Base-by-base conservation (phyloP, 2,329 filamentous ascomycete genomes). In the Sclerotinia spermophila region DNA sequence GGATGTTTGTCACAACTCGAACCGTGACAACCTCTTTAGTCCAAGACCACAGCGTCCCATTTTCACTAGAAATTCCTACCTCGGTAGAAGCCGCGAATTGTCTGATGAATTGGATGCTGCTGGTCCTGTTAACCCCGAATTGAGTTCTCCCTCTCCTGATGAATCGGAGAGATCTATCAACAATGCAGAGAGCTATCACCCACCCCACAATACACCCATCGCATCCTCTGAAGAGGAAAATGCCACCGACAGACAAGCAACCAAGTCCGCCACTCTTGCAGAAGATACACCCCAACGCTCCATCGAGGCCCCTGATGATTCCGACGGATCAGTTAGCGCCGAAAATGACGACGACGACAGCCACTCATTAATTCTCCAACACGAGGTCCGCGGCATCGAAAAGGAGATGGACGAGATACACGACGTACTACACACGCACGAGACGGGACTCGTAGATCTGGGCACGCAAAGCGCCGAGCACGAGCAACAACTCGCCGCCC, bases 401-500 rank as follows among this genome's bases (percentile, higher is more conserved):
- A n/a, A n/a, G n/a, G n/a, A n/a, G n/a, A n/a, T n/a, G n/a, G n/a
- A n/a, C n/a, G n/a, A n/a, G n/a, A n/a, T n/a, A n/a, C n/a, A n/a
- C n/a, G n/a, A n/a, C n/a, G n/a, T n/a, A n/a, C n/a, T n/a, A n/a
- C n/a, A n/a, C n/a, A n/a, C n/a, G n/a, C n/a, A n/a, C n/a, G n/a
- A n/a, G n/a, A n/a, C n/a, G 6, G 15, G 8, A 7, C 8, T 53
- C 2, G 13, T 17, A 2, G 13, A 17, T 17, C 1, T 51, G 15
- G 1, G 6, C 3, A 15, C 5, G 19, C 30, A 7, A 24, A 13
- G 13, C 5, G 24, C 2, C 3, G n/a, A 55, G 2, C 7, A 11
- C 17, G 0, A 8, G 5, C 33, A 11, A 24, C 5, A 24, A n/a
- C 0, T 58, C 10, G 19, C 33, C 35, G 7, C 21, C 0, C 3